Evolutionary conservation across 2,329 filamentous ascomycete species (phyloP), one percentile per base, ranked within the genome.

Genomic region (Diaporthe sp.): DNA sequence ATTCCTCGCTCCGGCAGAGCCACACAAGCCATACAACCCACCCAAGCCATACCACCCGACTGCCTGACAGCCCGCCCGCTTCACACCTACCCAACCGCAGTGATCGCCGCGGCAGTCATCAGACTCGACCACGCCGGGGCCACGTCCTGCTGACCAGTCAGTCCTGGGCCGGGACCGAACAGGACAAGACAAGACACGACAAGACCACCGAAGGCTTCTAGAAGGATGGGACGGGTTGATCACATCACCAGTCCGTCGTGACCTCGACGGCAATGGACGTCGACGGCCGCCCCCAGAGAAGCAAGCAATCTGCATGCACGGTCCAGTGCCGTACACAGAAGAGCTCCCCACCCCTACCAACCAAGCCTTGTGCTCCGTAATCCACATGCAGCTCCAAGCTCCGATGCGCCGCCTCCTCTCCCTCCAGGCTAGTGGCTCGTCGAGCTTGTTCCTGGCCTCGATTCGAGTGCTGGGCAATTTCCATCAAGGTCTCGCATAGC

Each of bases 361-460:
- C 53, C 58, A 63, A 47, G 57, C 31, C 44, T 51, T 65, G 44
- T 31, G 39, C n/a, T 55, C 57, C 71, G 58, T 34, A 53, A 22
- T 65, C 58, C 71, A 70, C 47, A 47, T 70, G 73, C 73, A 72
- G 63, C 71, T 72, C 58, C 39, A 65, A 75, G 68, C 58, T 75
- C 70, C 65, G 49, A 22, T 70, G 49, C 65, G 65, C 47, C 34
- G 47, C 65, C 65, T 34, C 65, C 47, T 70, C 65, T 55, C 49
- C 65, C 65, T 53, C 65, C 22, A 13, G 15, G 9, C 63, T 68
- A 53, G 65, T 68, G 65, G 65, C 65, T 68, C 47, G 31, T 70
- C 65, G 49, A 31, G 49, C 49, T 70, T 70, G 65, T 55, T 55
- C 65, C 49, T 70, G 28, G 22, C n/a, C 49, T 28, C 34, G 34